Evolutionary conservation across 176 grass and related monocot genomes (phyloP).

Genomic region (Tuctoria greenei): DNA sequence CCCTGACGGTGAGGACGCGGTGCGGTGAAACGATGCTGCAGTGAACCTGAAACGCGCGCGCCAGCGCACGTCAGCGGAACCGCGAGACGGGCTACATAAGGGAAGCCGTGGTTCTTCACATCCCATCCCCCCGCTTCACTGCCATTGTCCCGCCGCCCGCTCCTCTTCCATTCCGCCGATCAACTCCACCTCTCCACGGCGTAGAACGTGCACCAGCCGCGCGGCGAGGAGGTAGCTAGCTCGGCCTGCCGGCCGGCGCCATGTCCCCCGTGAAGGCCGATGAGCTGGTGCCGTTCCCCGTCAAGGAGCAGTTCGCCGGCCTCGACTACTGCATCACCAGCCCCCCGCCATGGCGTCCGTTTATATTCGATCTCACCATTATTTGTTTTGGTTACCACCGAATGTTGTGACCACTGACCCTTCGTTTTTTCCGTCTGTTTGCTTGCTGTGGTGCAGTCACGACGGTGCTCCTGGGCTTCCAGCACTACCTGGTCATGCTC

Average conservation of each 20-base stretch:
- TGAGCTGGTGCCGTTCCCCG: constrained; percentile 53
- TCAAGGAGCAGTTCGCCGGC: constrained; percentile 67
- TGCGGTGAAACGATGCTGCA: constrained; percentile 5
- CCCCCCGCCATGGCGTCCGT: constrained; percentile 81
- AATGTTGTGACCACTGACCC: not conserved
- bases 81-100: constrained; percentile 36
- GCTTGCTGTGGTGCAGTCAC: constrained; percentile 40
- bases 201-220: not conserved
- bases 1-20: not conserved
- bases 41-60: constrained; percentile 18
- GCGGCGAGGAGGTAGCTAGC: not conserved
- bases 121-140: not conserved
- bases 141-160: not conserved
- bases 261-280: constrained; percentile 55
- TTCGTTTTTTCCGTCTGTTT: not conserved
- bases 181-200: not conserved
- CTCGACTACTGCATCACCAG: constrained; percentile 94
- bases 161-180: not conserved
- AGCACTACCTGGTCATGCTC: constrained; percentile 97
- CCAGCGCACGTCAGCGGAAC: not conserved
- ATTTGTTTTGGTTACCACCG: not conserved
- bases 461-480: constrained; percentile 67
- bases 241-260: not conserved
- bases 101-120: not conserved
- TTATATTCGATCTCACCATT: not conserved